Percentiles rank a stretch among this genome's conserved stretches.
phyloP scores from a whole-genome alignment of 1,139 yeast species.

The Diutina sp. region DNA sequence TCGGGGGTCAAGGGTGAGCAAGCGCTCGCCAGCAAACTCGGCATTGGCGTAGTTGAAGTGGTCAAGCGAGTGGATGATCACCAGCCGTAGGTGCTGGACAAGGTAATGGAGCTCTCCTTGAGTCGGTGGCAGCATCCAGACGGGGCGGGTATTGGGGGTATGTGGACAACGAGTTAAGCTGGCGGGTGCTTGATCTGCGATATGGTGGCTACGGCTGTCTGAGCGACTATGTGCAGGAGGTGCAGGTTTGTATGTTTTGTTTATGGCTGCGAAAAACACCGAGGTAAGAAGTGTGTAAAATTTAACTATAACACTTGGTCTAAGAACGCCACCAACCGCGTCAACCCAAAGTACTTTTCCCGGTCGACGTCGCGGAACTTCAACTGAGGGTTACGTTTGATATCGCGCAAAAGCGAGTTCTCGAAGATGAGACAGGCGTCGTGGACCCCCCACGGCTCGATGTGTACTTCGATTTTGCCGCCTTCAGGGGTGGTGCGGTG shows the following conservation, averaged over 20 bases:
- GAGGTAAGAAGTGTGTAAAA: not conserved
- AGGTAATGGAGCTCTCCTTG: not conserved
- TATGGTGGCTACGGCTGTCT: no score
- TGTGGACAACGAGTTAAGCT: not conserved
- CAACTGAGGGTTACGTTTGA: constrained; percentile 4
- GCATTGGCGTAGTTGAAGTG: constrained; percentile 60
- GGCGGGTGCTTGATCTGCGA: not conserved
- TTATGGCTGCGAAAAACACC: not conserved
- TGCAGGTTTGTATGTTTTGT: not conserved
- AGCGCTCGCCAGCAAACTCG: constrained; percentile 69
- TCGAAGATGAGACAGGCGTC: constrained; percentile 26
- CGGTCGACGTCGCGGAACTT: constrained; percentile 9
- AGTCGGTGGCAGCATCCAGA: not conserved
- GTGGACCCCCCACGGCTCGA: constrained; percentile 36
- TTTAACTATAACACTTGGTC: constrained; percentile 3
- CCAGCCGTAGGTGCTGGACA: constrained; percentile 26
- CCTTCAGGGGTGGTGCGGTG: not conserved
- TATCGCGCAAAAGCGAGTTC: constrained; percentile 7
- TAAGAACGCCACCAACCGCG: constrained; percentile 6
- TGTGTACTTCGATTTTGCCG: constrained; percentile 8
- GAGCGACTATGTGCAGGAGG: not conserved
- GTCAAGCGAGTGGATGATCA: constrained; percentile 59
- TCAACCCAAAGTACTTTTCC: constrained; percentile 6
- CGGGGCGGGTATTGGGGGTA: not conserved
- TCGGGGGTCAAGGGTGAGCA: constrained; percentile 40